phyloP scores from a whole-genome alignment of 73 alveolate genomes.

The Diophrys sp. region DNA sequence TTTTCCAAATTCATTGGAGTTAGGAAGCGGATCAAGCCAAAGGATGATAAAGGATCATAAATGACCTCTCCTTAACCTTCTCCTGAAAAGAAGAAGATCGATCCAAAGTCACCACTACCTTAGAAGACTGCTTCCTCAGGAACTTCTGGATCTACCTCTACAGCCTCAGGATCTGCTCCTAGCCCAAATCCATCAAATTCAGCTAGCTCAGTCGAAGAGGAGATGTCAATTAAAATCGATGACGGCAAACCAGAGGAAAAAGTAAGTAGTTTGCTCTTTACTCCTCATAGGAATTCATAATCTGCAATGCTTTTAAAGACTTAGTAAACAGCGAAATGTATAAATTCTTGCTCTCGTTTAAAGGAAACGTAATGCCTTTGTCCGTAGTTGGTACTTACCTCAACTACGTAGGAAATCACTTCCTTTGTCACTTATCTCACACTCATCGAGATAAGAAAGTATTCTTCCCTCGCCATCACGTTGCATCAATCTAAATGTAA shows the following conservation, averaged over 20 bases:
- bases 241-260: background rate
- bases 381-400: slow-evolving; percentile 53
- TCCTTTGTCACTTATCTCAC: slow-evolving; percentile 9
- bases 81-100: no score
- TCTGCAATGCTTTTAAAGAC: slow-evolving; percentile 21
- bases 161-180: no score
- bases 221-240: background rate
- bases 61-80: no score
- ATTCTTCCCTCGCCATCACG: background rate
- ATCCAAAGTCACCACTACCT: no score
- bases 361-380: slow-evolving; percentile 46
- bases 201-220: no score
- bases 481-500: background rate
- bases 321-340: slow-evolving; percentile 36
- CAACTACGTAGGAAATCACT: slow-evolving; percentile 56
- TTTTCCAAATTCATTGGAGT: background rate
- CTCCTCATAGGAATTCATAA: background rate
- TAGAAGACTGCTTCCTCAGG: no score
- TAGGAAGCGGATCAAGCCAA: background rate
- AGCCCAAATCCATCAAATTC: no score
- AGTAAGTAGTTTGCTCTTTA: background rate
- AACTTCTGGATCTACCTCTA: no score
- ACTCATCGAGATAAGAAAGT: background rate
- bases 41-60: no score
- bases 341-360: slow-evolving; percentile 28